Evolutionary conservation across 345 rosid species (phyloP), one percentile per base, ranked within the genome.

Genomic region (Cardamine occulta): DNA sequence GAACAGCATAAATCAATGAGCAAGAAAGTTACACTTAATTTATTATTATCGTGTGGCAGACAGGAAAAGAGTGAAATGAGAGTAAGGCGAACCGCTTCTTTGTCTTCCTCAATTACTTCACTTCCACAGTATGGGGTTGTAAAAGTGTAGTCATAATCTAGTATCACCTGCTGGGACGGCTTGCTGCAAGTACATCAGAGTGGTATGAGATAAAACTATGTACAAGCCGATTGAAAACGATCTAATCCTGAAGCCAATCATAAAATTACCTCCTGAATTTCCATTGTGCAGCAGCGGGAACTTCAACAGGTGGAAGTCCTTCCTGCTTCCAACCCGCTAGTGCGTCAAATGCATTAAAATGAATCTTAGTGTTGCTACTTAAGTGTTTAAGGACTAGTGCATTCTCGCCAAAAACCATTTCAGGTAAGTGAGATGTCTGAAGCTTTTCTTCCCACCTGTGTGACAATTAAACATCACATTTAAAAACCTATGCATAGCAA

Each of bases 81-180:
- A 42, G 66, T 9, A 71, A 53, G 39, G 45, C 81, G 39, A 78
- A 88, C 92, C 94, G 68, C 67, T 39, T 80, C 79, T 10, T 65
- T 19, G 42, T 81, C 82, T 55, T 81, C 73, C 80, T 85, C 90
- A 68, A 81, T 65, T 31, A 74, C 79, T 81, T 85, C 97, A 59
- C 94, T 93, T 70, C 98, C 99, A 82, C 80, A 65, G 73, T 92
- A 92, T 7, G 99, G 97, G 13, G 98, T 89, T 17, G 99, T 95
- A 82, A 90, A 95, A 26, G 99, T 95, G 76, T 95, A 95, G 76
- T 95, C 99, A 84, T 92, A 95, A 83, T 95, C 97, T 52, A 95
- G 84, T 80, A 95, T 89, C 85, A 95, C 96, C 85, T 90, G 89
- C 80, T 95, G 82, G 45, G 82, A 89, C 42, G 97, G 97, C 77